Evolutionary conservation across 2,329 filamentous ascomycete species (phyloP).

Genomic region (Epichloe gansuensis): DNA sequence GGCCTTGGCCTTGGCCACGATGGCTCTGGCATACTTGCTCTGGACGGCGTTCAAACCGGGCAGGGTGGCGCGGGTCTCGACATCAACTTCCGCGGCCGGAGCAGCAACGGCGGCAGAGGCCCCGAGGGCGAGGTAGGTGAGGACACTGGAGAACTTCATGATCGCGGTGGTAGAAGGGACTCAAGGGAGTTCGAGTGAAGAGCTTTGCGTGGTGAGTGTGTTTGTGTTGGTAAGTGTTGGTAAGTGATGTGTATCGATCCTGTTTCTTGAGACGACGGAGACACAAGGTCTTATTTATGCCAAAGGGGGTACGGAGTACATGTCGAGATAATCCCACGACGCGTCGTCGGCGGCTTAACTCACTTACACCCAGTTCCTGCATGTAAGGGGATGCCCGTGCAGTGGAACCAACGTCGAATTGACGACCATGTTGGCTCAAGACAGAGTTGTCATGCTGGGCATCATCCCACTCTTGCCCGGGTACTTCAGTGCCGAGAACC

Average conservation of each 20-base stretch:
- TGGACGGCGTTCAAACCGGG: conserved; percentile 11
- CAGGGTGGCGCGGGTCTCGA: conserved; percentile 7
- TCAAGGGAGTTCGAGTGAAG: not conserved
- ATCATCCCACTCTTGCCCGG: not conserved
- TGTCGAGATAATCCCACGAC: not conserved
- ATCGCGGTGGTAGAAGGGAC: not conserved
- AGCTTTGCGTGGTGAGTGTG: not conserved
- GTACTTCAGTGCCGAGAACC: not conserved
- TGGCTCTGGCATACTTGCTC: conserved; percentile 10
- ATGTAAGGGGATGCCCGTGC: not conserved
- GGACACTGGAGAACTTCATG: conserved; percentile 6
- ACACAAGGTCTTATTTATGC: not conserved
- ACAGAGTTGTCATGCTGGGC: not conserved
- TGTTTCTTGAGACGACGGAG: too few species aligned
- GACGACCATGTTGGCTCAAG: not conserved
- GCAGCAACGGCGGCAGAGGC: not conserved
- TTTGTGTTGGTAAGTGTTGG: not conserved
- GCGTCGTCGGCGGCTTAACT: not conserved
- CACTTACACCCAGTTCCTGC: not conserved
- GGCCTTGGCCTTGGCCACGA: conserved; percentile 10
- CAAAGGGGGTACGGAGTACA: not conserved
- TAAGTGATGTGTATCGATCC: too few species aligned
- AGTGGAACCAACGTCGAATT: not conserved
- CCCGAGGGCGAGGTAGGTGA: not conserved
- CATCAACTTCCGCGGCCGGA: not conserved